phyloP scores from a whole-genome alignment of 2,329 filamentous ascomycete genomes.

The Davidsoniella eucalypti region DNA sequence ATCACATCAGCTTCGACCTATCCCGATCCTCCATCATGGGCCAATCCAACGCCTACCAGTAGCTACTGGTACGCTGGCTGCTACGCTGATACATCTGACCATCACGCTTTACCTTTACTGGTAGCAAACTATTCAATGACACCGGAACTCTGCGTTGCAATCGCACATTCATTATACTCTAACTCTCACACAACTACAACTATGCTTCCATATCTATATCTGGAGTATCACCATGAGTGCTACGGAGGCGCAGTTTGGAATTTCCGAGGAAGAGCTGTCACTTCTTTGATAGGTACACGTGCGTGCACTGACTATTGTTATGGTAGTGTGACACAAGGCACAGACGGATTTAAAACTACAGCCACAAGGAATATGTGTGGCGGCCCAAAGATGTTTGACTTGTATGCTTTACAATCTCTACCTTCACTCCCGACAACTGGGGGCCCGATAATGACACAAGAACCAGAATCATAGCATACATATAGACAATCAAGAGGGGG shows the following conservation, averaged over 20 bases:
- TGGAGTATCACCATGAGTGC: conserved; percentile 22
- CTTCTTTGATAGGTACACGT: conserved; percentile 17
- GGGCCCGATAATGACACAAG: conserved; percentile 13
- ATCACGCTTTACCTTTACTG: conserved; percentile 19
- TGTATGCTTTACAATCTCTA: conserved; percentile 17
- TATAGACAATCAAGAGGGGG: too few relatives aligned
- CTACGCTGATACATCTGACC: conserved; percentile 17
- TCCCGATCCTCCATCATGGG: conserved; percentile 3
- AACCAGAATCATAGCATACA: neutral
- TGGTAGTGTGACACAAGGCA: conserved; percentile 15
- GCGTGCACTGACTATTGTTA: conserved; percentile 19
- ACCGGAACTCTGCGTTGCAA: conserved; percentile 20
- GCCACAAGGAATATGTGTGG: conserved; percentile 19
- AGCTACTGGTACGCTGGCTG: conserved; percentile 20
- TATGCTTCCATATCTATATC: conserved; percentile 17
- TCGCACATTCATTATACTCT: conserved; percentile 17
- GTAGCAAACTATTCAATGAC: conserved; percentile 20
- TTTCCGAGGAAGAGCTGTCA: conserved; percentile 16
- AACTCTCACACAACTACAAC: conserved; percentile 17
- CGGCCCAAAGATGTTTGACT: conserved; percentile 20
- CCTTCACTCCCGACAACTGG: conserved; percentile 16
- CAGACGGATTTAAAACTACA: conserved; percentile 14
- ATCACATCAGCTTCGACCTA: neutral
- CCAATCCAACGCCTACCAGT: conserved; percentile 15
- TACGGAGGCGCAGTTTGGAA: conserved; percentile 17